Percentiles rank a stretch among this genome's conserved stretches.
phyloP scores from a whole-genome alignment of 352 stramenopile genomes.

The Pythium oligandrum region DNA sequence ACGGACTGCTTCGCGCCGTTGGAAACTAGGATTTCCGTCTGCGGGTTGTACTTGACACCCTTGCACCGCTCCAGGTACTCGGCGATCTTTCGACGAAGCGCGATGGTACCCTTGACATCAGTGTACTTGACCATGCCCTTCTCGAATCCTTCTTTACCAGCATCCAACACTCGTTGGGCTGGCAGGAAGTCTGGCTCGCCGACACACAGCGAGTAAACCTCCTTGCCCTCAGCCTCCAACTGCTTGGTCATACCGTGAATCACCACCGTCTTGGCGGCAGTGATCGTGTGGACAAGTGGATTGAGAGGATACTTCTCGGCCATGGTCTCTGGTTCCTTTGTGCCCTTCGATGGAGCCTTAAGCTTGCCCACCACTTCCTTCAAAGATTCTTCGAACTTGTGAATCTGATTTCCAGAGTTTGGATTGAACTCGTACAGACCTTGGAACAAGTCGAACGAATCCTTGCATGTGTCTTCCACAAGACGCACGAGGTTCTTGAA shows the following conservation, averaged over 20 bases:
- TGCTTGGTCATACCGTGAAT: conserved; percentile 94
- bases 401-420: conserved; percentile 82
- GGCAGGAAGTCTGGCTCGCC: conserved; percentile 95
- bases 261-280: conserved; percentile 89
- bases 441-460: conserved; percentile 98
- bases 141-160: conserved; percentile 64
- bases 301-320: conserved; percentile 58
- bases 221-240: conserved; percentile 90
- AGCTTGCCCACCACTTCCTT: conserved; percentile 47
- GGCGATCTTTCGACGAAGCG: conserved; percentile 87
- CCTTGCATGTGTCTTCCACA: conserved; percentile 95
- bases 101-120: conserved; percentile 88
- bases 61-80: conserved; percentile 90
- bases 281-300: conserved; percentile 78
- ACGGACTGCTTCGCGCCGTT: conserved; percentile 96
- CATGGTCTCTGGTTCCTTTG: conserved; percentile 25
- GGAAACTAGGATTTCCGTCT: conserved; percentile 92
- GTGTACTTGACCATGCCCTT: conserved; percentile 93
- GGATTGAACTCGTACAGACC: conserved; percentile 97
- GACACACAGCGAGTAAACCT: conserved; percentile 91
- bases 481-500: conserved; percentile 97
- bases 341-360: conserved; percentile 2
- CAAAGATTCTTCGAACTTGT: conserved; percentile 65
- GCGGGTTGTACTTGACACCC: conserved; percentile 83
- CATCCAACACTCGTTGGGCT: conserved; percentile 85